These are phyloP conservation scores for Penicillium sp. DNA, from an alignment of 2,329 filamentous ascomycete genomes.

Conservation along the genomic window DNA sequence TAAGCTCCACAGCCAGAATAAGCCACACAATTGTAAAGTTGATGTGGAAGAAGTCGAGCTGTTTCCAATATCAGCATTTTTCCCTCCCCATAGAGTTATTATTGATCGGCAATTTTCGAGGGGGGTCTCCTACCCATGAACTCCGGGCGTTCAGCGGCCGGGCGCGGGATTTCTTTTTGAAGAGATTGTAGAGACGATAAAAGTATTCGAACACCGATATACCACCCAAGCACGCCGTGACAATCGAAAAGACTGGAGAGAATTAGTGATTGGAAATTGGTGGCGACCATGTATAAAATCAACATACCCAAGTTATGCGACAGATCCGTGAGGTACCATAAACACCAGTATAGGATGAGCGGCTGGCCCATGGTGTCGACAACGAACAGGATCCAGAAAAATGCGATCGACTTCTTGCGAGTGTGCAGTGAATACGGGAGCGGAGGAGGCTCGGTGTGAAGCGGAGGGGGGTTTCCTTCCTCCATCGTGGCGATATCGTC, in stretches of 20 bases:
- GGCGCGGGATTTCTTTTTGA: constrained; percentile 40
- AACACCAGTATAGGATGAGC: constrained; percentile 62
- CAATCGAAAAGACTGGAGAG: constrained; percentile 45
- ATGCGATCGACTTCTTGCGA: constrained; percentile 59
- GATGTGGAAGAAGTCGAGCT: constrained; percentile 53
- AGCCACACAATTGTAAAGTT: constrained; percentile 52
- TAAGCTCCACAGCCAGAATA: constrained; percentile 47
- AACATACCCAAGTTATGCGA: constrained; percentile 46
- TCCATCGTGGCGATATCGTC: no score
- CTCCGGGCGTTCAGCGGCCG: constrained; percentile 47
- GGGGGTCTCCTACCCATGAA: constrained; percentile 44
- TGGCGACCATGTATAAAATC: background rate
- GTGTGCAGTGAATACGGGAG: constrained; percentile 61
- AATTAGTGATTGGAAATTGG: constrained; percentile 11
- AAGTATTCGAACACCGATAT: constrained; percentile 50
- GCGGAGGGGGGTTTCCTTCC: constrained; percentile 30
- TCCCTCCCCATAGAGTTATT: background rate
- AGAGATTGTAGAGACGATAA: constrained; percentile 46
- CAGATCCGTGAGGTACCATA: constrained; percentile 62
- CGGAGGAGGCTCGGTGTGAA: constrained; percentile 46
- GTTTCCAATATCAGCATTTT: background rate
- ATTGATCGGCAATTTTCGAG: constrained; percentile 4
- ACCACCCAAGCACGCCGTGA: constrained; percentile 45
- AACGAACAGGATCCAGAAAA: constrained; percentile 65
- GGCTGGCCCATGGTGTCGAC: constrained; percentile 64